A percentile compares a stretch with the other conserved stretches of the same genome.
Conservation (phyloP, 78 protist genomes). For the Dictyostelium capitatum region DNA sequence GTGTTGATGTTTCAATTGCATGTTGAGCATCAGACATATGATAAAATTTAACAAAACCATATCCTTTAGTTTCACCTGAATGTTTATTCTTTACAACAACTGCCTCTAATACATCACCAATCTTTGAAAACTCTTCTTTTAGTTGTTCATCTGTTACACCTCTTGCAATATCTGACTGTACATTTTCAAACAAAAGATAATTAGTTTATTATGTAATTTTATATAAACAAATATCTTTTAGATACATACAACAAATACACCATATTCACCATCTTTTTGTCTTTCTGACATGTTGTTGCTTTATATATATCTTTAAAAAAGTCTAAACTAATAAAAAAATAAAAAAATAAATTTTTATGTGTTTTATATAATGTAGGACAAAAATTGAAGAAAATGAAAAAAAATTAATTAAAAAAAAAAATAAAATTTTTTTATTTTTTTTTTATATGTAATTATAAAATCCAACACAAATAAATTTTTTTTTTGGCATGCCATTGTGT, state of each 20-base stretch:
- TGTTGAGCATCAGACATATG: conserved; percentile 8
- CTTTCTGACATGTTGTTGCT: neutral
- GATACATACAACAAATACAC: conserved; percentile 35
- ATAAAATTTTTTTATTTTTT: neutral
- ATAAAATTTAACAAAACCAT: conserved; percentile 76
- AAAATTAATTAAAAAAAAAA: neutral
- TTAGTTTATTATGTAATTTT: too few relatives aligned
- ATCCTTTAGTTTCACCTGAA: conserved; percentile 79
- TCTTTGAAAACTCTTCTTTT: conserved; percentile 63
- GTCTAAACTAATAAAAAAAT: neutral
- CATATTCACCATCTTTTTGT: conserved; percentile 20
- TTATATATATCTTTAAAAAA: neutral
- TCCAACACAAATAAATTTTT: too few relatives aligned
- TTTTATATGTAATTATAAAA: too few relatives aligned
- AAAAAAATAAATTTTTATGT: neutral
- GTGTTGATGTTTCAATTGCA: conserved; percentile 35
- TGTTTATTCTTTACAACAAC: conserved; percentile 77
- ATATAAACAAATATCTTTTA: neutral
- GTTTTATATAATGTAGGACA: neutral
- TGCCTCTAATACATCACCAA: conserved; percentile 71
- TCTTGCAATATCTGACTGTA: conserved; percentile 58
- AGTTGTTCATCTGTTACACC: conserved; percentile 70
- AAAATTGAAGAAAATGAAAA: neutral
- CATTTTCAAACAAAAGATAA: neutral
- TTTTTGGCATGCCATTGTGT: too few relatives aligned